Base-by-base conservation (phyloP, 768 basidiomycete species). In the Tricholoma terreum region DNA sequence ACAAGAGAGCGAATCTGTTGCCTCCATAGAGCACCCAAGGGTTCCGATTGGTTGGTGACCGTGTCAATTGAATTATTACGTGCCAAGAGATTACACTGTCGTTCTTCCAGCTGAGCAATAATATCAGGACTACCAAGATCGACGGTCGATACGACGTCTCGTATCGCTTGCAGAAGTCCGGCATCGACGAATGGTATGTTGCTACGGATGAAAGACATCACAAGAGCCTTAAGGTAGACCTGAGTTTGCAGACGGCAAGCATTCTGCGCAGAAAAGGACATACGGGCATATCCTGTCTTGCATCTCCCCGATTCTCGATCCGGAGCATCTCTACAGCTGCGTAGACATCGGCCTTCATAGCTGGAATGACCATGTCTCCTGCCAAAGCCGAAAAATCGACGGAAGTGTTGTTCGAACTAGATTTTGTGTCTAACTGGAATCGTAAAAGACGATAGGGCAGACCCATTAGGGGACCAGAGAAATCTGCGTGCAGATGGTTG, bases 351-450 rank as follows among this genome's bases (percentile, higher is more conserved):
- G 68, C 70, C 51, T 67, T 71, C 30, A 64, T 61, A 17, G 67
- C 56, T 5, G 71, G 60, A n/a, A 65, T 55, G 38, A 64, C 57
- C 4, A 52, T 15, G 49, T 65, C 56, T 17, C 62, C 55, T 21
- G 68, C 59, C 5, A 61, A 35, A 14, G 76, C 60, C 27, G 64
- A 63, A 6, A 56, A 15, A 57, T 81, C 77, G 43, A 75, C 55
- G 11, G 52, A 54, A 9, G 70, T 68, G 76, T 79, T 80, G 1
- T 69, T 71, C 4, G 67, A 61, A 30, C 66, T 70, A 17, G 77
- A 71, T 2, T 77, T 77, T 36, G 76, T 72, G 52, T 76, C 70
- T 38, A 89, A 65, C 52, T 80, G 77, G 45, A 75, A 69, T 21
- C 76, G 73, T 17, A 85, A 56, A 11, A 82, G 66, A 40, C 69